These are phyloP conservation scores for Striga asiatica DNA, from an alignment of 257 asterid genomes.

Conservation along the genomic window DNA sequence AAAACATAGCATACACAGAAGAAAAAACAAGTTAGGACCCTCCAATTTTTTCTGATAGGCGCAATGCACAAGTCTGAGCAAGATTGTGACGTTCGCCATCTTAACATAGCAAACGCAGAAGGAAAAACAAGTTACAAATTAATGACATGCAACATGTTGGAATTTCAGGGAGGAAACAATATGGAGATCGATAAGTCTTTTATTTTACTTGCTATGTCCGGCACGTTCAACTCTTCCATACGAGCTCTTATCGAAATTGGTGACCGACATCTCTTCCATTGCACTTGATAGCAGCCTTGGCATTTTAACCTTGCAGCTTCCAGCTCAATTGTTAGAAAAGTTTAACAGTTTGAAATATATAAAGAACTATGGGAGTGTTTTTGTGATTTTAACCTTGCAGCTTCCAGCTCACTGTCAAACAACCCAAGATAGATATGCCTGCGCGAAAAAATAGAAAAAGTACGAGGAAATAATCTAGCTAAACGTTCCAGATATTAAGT, in stretches of 20 bases:
- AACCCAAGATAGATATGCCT: slow-evolving; percentile 93
- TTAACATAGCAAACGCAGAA: too few species aligned
- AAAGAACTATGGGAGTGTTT: slow-evolving; percentile 10
- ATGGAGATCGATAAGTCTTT: too few species aligned
- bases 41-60: too few species aligned
- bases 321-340: slow-evolving; percentile 47
- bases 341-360: neutral
- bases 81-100: too few species aligned
- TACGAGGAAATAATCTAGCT: neutral
- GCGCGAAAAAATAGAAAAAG: slow-evolving; percentile 27
- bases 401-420: slow-evolving; percentile 87
- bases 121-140: too few species aligned
- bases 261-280: slow-evolving; percentile 87
- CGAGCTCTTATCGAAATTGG: slow-evolving; percentile 65
- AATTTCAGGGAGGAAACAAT: too few species aligned
- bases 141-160: too few species aligned
- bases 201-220: slow-evolving; percentile 55
- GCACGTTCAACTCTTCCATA: slow-evolving; percentile 52
- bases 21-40: too few species aligned
- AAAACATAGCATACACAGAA: too few species aligned
- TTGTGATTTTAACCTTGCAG: slow-evolving; percentile 59
- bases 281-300: slow-evolving; percentile 84
- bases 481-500: neutral
- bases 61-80: too few species aligned
- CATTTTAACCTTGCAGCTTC: too few species aligned